Conservation (phyloP, 2,329 filamentous ascomycete species). For the Fusarium tuaranense region DNA sequence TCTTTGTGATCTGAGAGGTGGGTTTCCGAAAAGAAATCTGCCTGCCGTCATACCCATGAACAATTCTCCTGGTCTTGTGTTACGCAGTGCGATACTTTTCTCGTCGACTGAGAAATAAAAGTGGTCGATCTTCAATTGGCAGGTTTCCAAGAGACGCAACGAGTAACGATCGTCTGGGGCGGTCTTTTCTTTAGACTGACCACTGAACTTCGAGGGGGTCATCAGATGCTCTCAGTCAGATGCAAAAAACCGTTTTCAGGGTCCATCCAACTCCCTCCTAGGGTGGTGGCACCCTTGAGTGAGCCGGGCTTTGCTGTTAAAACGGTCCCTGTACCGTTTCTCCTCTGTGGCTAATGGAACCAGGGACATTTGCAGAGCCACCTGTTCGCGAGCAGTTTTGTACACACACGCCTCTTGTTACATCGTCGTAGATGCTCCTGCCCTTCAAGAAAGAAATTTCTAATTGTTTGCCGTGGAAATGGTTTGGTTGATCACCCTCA, state of each 20-base stretch:
- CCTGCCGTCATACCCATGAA: not conserved
- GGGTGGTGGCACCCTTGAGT: not conserved
- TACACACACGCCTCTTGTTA: not conserved
- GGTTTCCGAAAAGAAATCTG: not conserved
- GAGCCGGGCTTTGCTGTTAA: not conserved
- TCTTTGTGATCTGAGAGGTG: not conserved
- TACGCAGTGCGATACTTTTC: not conserved
- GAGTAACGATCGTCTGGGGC: slow-evolving; percentile 19
- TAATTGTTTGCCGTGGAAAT: not conserved
- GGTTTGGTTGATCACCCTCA: not conserved
- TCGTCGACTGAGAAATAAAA: not conserved
- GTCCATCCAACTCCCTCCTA: slow-evolving; percentile 2
- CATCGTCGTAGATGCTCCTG: not conserved
- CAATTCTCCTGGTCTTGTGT: not conserved
- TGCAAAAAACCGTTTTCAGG: not conserved
- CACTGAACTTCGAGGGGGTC: not conserved
- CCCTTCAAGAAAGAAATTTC: not conserved
- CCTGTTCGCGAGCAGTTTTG: not conserved
- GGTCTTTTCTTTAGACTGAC: not conserved
- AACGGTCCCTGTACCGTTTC: not conserved
- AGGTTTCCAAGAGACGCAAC: not conserved
- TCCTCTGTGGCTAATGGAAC: not conserved
- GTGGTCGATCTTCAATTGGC: not conserved
- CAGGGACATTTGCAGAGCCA: not conserved
- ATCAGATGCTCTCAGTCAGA: not conserved